Evolutionary conservation across 331 rosid species (phyloP).

Genomic region (Saraca asoca): DNA sequence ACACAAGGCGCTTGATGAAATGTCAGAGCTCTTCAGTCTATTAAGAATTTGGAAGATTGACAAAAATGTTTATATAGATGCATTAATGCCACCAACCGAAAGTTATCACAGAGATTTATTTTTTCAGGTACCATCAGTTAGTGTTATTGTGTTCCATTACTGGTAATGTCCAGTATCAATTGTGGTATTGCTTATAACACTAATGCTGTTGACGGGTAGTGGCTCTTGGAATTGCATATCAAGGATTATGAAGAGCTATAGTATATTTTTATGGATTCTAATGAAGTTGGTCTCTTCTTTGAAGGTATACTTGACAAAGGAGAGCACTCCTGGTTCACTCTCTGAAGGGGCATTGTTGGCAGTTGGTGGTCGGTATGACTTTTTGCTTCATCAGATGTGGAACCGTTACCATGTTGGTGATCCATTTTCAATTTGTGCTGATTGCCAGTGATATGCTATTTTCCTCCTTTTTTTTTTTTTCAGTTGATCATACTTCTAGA

Average conservation of each 20-base stretch:
- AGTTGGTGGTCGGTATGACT: slow-evolving; percentile 89
- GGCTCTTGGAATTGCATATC: slow-evolving; percentile 29
- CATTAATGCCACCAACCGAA: slow-evolving; percentile 89
- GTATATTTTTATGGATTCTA: slow-evolving; percentile 30
- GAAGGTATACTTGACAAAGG: slow-evolving; percentile 87
- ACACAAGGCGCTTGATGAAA: slow-evolving; percentile 86
- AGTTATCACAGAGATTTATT: slow-evolving; percentile 78
- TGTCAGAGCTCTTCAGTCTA: slow-evolving; percentile 72
- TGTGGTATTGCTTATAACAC: not conserved
- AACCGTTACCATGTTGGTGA: slow-evolving; percentile 65
- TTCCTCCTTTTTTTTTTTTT: slow-evolving; percentile 7
- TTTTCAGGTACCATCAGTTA: slow-evolving; percentile 72
- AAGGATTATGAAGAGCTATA: slow-evolving; percentile 18
- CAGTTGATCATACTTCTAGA: slow-evolving; percentile 17
- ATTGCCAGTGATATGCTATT: slow-evolving; percentile 20
- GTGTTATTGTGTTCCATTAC: not conserved
- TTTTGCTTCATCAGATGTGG: slow-evolving; percentile 78
- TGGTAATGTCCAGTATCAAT: slow-evolving; percentile 16
- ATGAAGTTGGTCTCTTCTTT: slow-evolving; percentile 38
- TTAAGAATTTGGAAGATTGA: slow-evolving; percentile 86
- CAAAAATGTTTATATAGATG: slow-evolving; percentile 70
- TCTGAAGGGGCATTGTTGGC: slow-evolving; percentile 82
- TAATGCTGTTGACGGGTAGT: not conserved
- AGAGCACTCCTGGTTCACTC: slow-evolving; percentile 67
- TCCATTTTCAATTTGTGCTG: slow-evolving; percentile 28